Evolutionary conservation across 495 filamentous ascomycete species (phyloP).

Genomic region (Penicillium riverlandense): DNA sequence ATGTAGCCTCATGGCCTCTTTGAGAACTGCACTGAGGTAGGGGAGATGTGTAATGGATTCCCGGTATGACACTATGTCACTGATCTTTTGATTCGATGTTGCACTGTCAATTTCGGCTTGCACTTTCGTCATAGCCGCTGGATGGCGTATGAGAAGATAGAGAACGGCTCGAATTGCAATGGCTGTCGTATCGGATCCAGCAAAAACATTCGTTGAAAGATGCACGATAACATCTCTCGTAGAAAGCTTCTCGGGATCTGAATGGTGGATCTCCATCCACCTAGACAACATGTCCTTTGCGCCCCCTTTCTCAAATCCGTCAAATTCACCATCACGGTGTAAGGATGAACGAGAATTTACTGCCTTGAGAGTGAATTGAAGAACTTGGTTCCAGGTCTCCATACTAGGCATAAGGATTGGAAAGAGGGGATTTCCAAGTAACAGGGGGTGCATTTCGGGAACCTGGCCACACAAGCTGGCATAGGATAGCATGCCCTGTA

Average conservation of each 20-base stretch:
- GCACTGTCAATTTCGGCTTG: slow-evolving; percentile 47
- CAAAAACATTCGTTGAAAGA: slow-evolving; percentile 25
- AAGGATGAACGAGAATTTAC: slow-evolving; percentile 20
- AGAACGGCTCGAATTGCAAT: slow-evolving; percentile 54
- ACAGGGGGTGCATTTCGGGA: slow-evolving; percentile 22
- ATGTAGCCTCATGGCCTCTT: slow-evolving; percentile 52
- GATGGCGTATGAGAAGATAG: slow-evolving; percentile 52
- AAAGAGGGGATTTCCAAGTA: slow-evolving; percentile 27
- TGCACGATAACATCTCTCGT: slow-evolving; percentile 22
- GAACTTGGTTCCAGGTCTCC: slow-evolving; percentile 24
- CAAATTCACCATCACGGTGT: slow-evolving; percentile 25
- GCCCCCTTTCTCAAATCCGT: background rate
- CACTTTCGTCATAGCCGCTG: slow-evolving; percentile 36
- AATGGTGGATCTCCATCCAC: slow-evolving; percentile 17
- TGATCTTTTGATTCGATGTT: slow-evolving; percentile 9
- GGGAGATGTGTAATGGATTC: slow-evolving; percentile 37
- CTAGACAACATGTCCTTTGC: slow-evolving; percentile 27
- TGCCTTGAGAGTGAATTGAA: slow-evolving; percentile 19
- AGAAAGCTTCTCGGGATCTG: slow-evolving; percentile 17
- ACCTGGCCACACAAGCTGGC: slow-evolving; percentile 19
- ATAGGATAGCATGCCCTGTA: slow-evolving; percentile 19
- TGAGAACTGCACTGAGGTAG: slow-evolving; percentile 48
- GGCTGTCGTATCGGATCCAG: slow-evolving; percentile 51
- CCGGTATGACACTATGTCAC: slow-evolving; percentile 30
- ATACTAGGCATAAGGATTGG: slow-evolving; percentile 30